phyloP scores from a whole-genome alignment of 1,284 basidiomycete species.

The Spongiforma sp. region DNA sequence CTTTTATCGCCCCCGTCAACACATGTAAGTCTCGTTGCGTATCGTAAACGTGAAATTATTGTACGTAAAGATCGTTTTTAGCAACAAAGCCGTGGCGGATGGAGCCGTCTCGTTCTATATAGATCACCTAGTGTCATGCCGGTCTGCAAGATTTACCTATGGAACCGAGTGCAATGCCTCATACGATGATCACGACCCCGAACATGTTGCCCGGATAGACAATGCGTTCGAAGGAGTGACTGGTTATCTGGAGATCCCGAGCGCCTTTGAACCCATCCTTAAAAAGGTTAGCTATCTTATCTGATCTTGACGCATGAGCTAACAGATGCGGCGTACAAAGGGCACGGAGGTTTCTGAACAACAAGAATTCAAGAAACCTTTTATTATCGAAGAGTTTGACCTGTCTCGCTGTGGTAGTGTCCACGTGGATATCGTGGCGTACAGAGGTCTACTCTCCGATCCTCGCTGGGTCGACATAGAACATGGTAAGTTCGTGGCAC shows the following conservation, averaged over 20 bases:
- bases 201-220: constrained; percentile 11
- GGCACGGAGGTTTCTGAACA: constrained; percentile 14
- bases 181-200: constrained; percentile 6
- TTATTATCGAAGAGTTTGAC: no score
- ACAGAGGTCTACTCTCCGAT: constrained; percentile 13
- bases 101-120: constrained; percentile 20
- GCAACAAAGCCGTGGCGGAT: constrained; percentile 25
- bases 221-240: constrained; percentile 6
- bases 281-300: constrained; percentile 3
- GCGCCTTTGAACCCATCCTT: constrained; percentile 10
- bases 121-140: constrained; percentile 21
- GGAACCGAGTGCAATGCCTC: background rate
- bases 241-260: constrained; percentile 10
- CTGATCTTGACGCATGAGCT: background rate
- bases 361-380: constrained; percentile 8
- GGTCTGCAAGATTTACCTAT: constrained; percentile 23
- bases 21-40: no score
- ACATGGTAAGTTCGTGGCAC: background rate
- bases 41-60: no score
- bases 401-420: constrained; percentile 5
- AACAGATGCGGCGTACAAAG: background rate
- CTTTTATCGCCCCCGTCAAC: constrained; percentile 18
- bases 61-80: background rate
- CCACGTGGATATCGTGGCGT: constrained; percentile 10
- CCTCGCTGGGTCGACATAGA: constrained; percentile 19